These are phyloP conservation scores for Suillus luteus DNA, from an alignment of 768 basidiomycete species.

Conservation along the genomic window DNA sequence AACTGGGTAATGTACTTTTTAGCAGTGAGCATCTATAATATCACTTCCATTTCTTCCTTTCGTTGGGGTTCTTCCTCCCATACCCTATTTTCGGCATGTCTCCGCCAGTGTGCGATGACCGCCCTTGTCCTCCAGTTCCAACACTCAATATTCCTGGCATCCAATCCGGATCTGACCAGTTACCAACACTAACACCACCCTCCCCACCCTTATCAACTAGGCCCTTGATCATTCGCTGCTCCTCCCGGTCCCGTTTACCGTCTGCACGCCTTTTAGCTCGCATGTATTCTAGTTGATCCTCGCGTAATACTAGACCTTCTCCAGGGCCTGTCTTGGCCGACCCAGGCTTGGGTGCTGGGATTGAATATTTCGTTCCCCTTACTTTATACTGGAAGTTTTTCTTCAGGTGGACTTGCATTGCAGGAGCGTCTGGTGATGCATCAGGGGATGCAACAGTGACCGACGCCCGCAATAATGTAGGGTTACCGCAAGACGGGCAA, in stretches of 20 bases:
- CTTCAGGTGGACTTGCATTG: conserved; percentile 90
- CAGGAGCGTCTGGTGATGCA: conserved; percentile 60
- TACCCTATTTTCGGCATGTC: conserved; percentile 85
- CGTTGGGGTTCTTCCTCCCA: conserved; percentile 91
- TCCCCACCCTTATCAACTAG: conserved; percentile 53
- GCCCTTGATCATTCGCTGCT: conserved; percentile 62
- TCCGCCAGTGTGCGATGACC: conserved; percentile 48
- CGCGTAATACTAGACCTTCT: conserved; percentile 83
- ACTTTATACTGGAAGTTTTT: conserved; percentile 92
- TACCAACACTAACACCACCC: conserved; percentile 58
- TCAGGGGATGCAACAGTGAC: conserved; percentile 78
- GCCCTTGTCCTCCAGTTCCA: conserved; percentile 71
- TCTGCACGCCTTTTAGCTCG: conserved; percentile 80
- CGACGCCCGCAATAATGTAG: conserved; percentile 86
- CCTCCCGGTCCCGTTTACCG: conserved; percentile 74
- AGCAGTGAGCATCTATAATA: conserved; percentile 21
- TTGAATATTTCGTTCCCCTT: conserved; percentile 90
- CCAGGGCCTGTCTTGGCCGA: conserved; percentile 82
- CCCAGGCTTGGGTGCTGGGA: conserved; percentile 88
- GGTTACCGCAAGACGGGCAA: conserved; percentile 96
- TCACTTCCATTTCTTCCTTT: conserved; percentile 52
- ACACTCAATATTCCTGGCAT: conserved; percentile 75
- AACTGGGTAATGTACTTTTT: conserved; percentile 25
- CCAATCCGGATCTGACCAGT: conserved; percentile 98
- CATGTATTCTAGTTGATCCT: conserved; percentile 89